Evolutionary conservation across 768 basidiomycete species (phyloP), one percentile per base, ranked within the genome.

Genomic region (Holtermannia corniformis): DNA sequence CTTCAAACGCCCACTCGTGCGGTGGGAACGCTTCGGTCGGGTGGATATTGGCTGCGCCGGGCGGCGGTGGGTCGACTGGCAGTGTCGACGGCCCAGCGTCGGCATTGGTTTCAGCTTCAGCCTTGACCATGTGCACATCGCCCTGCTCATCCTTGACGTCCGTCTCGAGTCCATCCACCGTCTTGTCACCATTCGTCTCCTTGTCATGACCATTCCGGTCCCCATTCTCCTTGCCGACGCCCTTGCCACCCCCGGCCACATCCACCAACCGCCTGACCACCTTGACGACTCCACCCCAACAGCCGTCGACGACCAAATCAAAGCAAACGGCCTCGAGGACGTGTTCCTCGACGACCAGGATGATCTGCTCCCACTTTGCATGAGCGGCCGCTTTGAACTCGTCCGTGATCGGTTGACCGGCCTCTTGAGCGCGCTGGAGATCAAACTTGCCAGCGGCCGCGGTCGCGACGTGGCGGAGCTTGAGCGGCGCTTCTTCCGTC

Each of bases 291-390:
- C 32, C 32, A 37, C 32, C 43, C 41, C 57, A 65, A 23, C 64
- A 64, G 13, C 61, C 54, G 28, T 63, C 53, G 11, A 70, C 51
- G 1, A 47, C 63, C 61, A 70, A 59, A 51, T 73, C 70, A 55
- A 67, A 73, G 57, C 70, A 68, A 37, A 69, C 44, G n/a, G 63
- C 50, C 40, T 66, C 62, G 4, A 69, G 57, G 16, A 68, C 50
- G 16, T 68, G 47, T 54, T 73, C 72, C 41, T 73, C 72, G 11
- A n/a, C 40, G 5, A 55, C 47, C 13, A 68, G 27, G 22, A 73
- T 59, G 11, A 63, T 57, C 23, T 49, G 54, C 24, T 68, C 64
- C 58, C 61, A 52, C 14, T 46, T 11, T 19, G 1, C 23, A 37
- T 16, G 32, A 16, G 32, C 7, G 7, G 7, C 32, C 7, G 7